Conservation (phyloP, 2,329 filamentous ascomycete genomes). For the Tolypocladium capitatum region DNA sequence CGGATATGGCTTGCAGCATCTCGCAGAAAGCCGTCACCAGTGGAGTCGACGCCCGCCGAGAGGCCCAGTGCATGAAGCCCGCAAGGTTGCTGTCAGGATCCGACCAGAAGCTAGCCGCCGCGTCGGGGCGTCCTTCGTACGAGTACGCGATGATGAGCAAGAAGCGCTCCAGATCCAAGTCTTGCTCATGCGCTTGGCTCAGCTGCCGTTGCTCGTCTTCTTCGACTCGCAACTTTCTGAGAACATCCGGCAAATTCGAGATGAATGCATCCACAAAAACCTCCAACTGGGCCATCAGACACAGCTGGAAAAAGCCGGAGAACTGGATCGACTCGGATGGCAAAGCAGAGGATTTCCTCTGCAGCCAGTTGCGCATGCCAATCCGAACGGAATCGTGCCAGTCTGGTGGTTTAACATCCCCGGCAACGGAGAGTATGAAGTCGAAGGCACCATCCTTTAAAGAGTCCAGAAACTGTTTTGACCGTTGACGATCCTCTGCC, state of each 20-base stretch:
- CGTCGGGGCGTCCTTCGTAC: conserved; percentile 74
- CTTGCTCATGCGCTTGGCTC: conserved; percentile 51
- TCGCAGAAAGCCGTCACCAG: conserved; percentile 93
- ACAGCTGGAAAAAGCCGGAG: conserved; percentile 55
- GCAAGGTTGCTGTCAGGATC: conserved; percentile 87
- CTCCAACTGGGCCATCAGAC: conserved; percentile 72
- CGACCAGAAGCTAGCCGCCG: conserved; percentile 79
- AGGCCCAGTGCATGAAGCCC: conserved; percentile 96
- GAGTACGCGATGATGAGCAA: conserved; percentile 84
- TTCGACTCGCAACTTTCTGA: conserved; percentile 72
- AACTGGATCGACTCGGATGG: conserved; percentile 55
- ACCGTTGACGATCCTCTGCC: conserved; percentile 55
- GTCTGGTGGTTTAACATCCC: conserved; percentile 65
- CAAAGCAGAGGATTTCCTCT: conserved; percentile 64
- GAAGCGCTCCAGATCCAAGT: conserved; percentile 74
- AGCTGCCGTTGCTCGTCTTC: conserved; percentile 77
- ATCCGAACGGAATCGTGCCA: conserved; percentile 82
- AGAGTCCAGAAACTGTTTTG: conserved; percentile 60
- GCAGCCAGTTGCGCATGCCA: conserved; percentile 68
- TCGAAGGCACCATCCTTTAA: conserved; percentile 86
- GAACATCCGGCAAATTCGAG: conserved; percentile 83
- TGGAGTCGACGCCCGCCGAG: conserved; percentile 86
- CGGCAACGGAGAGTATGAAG: conserved; percentile 73
- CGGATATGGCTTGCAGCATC: conserved; percentile 80
- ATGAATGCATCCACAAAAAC: conserved; percentile 86